A percentile compares a stretch with the other conserved stretches of the same genome.
phyloP scores from a whole-genome alignment of 2,329 filamentous ascomycete genomes.

The Colletotrichum tropicicola region DNA sequence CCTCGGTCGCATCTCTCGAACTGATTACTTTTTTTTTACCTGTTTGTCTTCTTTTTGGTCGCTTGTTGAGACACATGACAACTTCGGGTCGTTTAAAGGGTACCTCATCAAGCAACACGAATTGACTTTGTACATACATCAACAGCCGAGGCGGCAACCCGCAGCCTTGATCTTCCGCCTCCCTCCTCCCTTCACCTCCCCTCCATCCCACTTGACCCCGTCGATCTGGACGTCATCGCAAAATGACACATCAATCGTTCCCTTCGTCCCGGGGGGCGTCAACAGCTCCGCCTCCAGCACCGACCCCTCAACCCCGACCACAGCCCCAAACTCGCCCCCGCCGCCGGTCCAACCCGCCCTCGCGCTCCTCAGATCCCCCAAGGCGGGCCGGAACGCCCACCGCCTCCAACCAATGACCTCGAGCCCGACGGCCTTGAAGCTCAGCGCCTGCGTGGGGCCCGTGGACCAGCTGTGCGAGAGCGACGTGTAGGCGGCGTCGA shows the following conservation, averaged over 20 bases:
- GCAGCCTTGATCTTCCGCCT: not conserved
- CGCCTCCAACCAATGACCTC: slow-evolving; percentile 35
- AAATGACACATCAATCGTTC: not conserved
- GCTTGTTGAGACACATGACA: too few relatives aligned
- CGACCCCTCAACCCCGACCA: not conserved
- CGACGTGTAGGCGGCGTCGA: slow-evolving; percentile 42
- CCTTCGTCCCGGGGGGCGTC: not conserved
- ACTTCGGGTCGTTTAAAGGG: too few relatives aligned
- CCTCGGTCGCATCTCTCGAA: too few relatives aligned
- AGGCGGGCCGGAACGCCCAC: slow-evolving; percentile 39
- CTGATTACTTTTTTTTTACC: too few relatives aligned
- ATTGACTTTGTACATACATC: not conserved
- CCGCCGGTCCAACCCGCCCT: slow-evolving; percentile 30
- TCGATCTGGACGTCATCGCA: slow-evolving; percentile 8
- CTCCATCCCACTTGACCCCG: not conserved
- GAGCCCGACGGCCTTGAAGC: slow-evolving; percentile 38
- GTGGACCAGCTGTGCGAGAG: slow-evolving; percentile 45
- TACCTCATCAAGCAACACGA: too few relatives aligned
- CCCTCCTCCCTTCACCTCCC: not conserved
- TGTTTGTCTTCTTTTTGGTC: too few relatives aligned
- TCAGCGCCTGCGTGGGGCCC: slow-evolving; percentile 39
- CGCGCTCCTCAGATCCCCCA: slow-evolving; percentile 32
- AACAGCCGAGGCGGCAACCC: not conserved
- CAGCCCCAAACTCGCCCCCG: not conserved
- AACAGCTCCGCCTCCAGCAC: slow-evolving; percentile 7